These are phyloP conservation scores for Crataegus laevigata DNA, from an alignment of 306 rosid genomes.

Conservation along the genomic window DNA sequence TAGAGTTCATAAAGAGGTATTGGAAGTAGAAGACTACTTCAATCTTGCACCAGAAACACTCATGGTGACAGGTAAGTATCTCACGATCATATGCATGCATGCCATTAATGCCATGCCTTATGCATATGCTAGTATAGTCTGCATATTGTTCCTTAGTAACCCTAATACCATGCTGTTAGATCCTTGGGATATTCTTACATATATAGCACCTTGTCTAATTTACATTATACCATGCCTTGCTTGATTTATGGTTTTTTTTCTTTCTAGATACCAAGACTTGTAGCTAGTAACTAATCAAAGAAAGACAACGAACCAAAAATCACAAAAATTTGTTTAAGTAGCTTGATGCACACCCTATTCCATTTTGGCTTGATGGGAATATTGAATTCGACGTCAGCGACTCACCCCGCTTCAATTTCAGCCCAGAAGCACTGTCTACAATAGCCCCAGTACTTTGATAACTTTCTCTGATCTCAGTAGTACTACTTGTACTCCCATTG, in stretches of 20 bases:
- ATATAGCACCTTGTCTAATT: background rate
- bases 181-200: too few species aligned
- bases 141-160: too few species aligned
- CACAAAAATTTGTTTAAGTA: conserved; percentile 20
- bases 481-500: background rate
- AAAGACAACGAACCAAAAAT: background rate
- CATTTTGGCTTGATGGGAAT: background rate
- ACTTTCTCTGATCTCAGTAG: conserved; percentile 3
- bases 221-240: background rate
- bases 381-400: background rate
- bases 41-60: too few species aligned
- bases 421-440: background rate
- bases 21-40: too few species aligned
- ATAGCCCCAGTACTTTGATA: background rate
- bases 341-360: conserved; percentile 10
- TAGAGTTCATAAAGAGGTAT: too few species aligned
- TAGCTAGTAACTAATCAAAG: background rate
- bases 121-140: too few species aligned
- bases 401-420: conserved; percentile 38
- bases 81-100: too few species aligned
- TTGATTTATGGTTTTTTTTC: background rate
- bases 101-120: too few species aligned
- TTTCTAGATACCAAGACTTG: background rate
- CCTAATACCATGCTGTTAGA: background rate
- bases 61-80: too few species aligned